Evolutionary conservation across 148 eudicot genomes (phyloP), one percentile per base, ranked within the genome.

Genomic region (Selenicereus undatus): DNA sequence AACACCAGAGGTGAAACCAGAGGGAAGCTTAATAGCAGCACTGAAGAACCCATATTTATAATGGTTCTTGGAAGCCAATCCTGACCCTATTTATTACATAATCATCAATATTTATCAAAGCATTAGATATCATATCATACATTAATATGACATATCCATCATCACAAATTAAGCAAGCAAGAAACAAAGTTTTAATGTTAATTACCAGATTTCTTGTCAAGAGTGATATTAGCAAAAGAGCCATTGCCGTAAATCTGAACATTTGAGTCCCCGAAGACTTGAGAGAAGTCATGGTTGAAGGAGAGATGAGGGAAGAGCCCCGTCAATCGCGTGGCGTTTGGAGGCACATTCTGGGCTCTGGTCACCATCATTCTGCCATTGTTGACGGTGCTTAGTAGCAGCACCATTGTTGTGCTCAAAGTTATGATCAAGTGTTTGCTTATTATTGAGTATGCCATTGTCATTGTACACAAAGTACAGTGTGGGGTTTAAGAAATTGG

Each of bases 1-100:
- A 76, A 95, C 90, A 51, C 98, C 98, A 80, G 98, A 93, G 80
- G 97, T 87, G 76, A 91, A 89, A 78, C 98, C 96, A 77, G 92
- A 52, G 71, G 98, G 98, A 51, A 93, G 91, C 80, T 93, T 91
- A 18, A 95, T 84, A 50, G 94, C 90, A 70, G 97, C 92, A 90
- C 89, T 95, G 82, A 93, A 95, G 75, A 95, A 95, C 13, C 98
- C 98, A 82, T 93, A 85, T 48, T 88, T 65, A 84, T 91, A 93
- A 74, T 82, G 86, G 73, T 83, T 83, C 78, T 83, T 89, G 0
- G 98, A 93, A 1, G 75, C 87, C 82, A 95, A 50, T 64, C 98
- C 98, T 35, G 97, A 91, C 3, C 98, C 98, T 94, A 10, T 83
- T 30, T 11, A 65, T 58, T 39, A 7, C 68, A 35, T 14, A 32